Evolutionary conservation across 495 filamentous ascomycete species (phyloP).

Genomic region (Collariella sp.): DNA sequence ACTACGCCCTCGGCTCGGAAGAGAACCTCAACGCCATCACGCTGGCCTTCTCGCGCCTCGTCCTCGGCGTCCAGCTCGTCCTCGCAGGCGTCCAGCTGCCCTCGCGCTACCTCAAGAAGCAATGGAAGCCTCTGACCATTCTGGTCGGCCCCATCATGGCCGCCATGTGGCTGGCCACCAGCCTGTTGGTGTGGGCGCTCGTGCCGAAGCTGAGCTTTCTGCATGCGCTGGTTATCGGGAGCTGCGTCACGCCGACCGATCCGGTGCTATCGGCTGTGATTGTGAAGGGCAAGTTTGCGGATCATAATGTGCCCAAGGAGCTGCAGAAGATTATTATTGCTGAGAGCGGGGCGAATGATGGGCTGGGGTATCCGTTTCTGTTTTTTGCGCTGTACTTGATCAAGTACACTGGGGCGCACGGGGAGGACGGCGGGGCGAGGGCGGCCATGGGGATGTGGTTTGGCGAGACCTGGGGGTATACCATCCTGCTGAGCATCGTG

Average conservation of each 20-base stretch:
- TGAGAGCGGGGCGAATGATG: slow-evolving; percentile 87
- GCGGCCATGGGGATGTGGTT: slow-evolving; percentile 78
- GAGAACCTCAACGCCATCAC: slow-evolving; percentile 44
- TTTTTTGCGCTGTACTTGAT: slow-evolving; percentile 79
- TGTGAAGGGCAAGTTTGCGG: slow-evolving; percentile 89
- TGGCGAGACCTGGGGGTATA: slow-evolving; percentile 79
- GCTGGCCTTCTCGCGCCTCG: slow-evolving; percentile 76
- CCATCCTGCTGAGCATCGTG: slow-evolving; percentile 65
- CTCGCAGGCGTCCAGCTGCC: slow-evolving; percentile 88
- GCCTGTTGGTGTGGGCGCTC: slow-evolving; percentile 68
- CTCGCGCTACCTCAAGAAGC: slow-evolving; percentile 65
- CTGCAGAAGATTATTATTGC: slow-evolving; percentile 83
- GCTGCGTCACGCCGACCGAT: slow-evolving; percentile 87
- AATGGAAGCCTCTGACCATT: slow-evolving; percentile 71
- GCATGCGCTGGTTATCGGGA: slow-evolving; percentile 67
- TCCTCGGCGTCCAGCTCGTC: slow-evolving; percentile 85
- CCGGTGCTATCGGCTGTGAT: slow-evolving; percentile 84
- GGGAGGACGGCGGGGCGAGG: slow-evolving; percentile 46
- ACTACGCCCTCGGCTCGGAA: slow-evolving; percentile 58
- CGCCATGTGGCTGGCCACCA: slow-evolving; percentile 80
- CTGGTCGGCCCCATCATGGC: slow-evolving; percentile 83
- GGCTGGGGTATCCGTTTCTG: slow-evolving; percentile 86
- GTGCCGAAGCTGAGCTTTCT: slow-evolving; percentile 67
- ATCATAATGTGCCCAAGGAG: slow-evolving; percentile 74
- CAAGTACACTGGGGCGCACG: slow-evolving; percentile 58